Evolutionary conservation across 148 eudicot species (phyloP).

Genomic region (Hydrangea macrophylla): DNA sequence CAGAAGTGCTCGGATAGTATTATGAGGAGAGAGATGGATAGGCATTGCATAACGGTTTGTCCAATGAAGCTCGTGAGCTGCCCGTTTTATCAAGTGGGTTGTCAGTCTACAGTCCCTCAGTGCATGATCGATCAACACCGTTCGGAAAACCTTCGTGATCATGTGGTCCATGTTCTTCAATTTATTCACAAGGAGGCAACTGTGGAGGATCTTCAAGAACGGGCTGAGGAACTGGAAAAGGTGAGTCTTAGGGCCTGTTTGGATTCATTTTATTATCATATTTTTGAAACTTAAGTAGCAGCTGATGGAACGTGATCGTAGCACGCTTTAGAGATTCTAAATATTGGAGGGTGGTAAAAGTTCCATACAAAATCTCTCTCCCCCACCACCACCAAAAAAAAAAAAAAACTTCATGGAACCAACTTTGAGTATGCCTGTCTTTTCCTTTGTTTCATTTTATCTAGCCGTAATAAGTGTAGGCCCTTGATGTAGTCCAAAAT

Average conservation of each 20-base stretch:
- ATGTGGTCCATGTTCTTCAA: conserved; percentile 57
- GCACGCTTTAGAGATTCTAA: neutral
- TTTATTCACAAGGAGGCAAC: conserved; percentile 58
- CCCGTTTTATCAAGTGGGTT: conserved; percentile 78
- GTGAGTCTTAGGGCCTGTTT: conserved; percentile 28
- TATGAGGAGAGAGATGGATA: conserved; percentile 91
- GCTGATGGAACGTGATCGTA: neutral
- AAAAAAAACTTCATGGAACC: neutral
- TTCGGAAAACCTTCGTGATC: conserved; percentile 46
- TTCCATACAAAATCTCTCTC: neutral
- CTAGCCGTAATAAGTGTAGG: too few species aligned
- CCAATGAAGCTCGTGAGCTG: conserved; percentile 90
- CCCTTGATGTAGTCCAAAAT: too few species aligned
- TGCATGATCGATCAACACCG: conserved; percentile 60
- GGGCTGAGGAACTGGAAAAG: conserved; percentile 57
- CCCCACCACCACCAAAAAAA: too few species aligned
- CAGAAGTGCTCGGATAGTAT: conserved; percentile 68
- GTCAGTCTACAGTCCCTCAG: conserved; percentile 59
- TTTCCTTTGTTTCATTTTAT: neutral
- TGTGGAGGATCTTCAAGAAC: conserved; percentile 43
- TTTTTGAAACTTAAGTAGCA: neutral
- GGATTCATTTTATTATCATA: neutral
- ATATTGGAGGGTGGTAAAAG: neutral
- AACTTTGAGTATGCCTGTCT: too few species aligned
- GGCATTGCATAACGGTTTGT: conserved; percentile 89